Percentiles rank a stretch among this genome's conserved stretches.
Conservation (phyloP, 129 eudicot species). For the Lactuca saligna region DNA sequence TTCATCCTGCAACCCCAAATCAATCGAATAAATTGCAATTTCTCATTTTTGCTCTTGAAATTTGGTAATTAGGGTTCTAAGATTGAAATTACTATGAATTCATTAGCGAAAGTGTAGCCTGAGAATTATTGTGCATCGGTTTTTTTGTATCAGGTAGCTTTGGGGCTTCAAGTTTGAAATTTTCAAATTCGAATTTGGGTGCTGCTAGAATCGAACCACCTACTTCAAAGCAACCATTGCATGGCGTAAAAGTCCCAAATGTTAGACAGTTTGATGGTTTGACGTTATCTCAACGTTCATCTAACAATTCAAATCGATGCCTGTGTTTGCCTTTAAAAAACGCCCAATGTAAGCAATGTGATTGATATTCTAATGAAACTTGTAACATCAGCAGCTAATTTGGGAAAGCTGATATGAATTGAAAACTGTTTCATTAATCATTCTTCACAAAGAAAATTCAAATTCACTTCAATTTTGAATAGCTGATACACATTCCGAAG, state of each 20-base stretch:
- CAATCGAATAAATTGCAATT: background rate
- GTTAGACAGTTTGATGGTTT: constrained; percentile 28
- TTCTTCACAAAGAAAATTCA: no score
- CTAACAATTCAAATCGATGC: constrained; percentile 37
- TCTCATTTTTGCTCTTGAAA: background rate
- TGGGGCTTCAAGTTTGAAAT: constrained; percentile 54
- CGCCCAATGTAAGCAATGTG: constrained; percentile 49
- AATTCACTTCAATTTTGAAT: no score
- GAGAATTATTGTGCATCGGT: constrained; percentile 9
- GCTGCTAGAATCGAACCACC: constrained; percentile 32
- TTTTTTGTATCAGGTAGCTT: constrained; percentile 49
- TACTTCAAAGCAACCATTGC: constrained; percentile 30
- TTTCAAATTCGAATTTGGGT: constrained; percentile 18
- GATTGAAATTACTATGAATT: background rate
- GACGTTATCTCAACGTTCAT: constrained; percentile 34
- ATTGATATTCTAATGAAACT: background rate
- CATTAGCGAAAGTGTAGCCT: background rate
- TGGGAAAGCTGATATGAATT: background rate
- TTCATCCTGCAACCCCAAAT: constrained; percentile 28
- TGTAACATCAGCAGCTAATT: no score
- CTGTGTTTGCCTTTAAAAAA: constrained; percentile 35
- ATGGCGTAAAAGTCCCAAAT: constrained; percentile 18
- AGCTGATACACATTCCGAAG: no score
- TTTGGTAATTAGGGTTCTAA: constrained; percentile 1
- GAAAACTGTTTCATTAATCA: constrained; percentile 23